These are phyloP conservation scores for Albizia julibrissin DNA, from an alignment of 306 rosid genomes.

Conservation along the genomic window DNA sequence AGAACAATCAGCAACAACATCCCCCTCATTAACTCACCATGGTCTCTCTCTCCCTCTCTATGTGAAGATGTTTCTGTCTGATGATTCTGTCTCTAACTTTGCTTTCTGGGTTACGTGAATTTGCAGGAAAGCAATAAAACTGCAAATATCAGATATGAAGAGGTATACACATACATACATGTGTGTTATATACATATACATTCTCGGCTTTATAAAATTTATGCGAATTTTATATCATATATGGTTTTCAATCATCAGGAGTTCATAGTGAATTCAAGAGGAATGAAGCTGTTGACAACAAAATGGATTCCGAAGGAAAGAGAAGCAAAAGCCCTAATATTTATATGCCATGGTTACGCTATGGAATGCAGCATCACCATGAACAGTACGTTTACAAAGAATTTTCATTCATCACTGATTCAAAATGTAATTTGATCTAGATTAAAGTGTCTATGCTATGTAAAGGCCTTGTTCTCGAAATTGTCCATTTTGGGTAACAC, in stretches of 20 bases:
- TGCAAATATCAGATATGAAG: slow-evolving; percentile 49
- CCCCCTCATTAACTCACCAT: slow-evolving; percentile 3
- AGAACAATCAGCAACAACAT: background rate
- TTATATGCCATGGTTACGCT: slow-evolving; percentile 86
- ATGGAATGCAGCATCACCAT: slow-evolving; percentile 98
- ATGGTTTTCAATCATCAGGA: slow-evolving; percentile 43
- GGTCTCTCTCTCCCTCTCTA: slow-evolving; percentile 29
- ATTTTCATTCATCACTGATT: background rate
- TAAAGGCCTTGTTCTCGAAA: no score
- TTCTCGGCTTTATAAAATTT: background rate
- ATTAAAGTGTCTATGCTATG: no score
- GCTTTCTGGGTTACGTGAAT: background rate
- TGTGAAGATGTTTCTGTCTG: background rate
- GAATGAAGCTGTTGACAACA: slow-evolving; percentile 68
- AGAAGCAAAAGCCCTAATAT: slow-evolving; percentile 68
- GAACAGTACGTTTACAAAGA: slow-evolving; percentile 39
- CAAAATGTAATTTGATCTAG: no score
- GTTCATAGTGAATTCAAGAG: slow-evolving; percentile 54
- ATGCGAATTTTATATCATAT: no score
- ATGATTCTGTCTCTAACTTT: background rate
- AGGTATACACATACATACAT: slow-evolving; percentile 39
- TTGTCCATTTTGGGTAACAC: no score
- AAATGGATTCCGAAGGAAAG: slow-evolving; percentile 64
- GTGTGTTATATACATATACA: background rate
- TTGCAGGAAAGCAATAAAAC: slow-evolving; percentile 45